Evolutionary conservation across 495 filamentous ascomycete species (phyloP), one percentile per base, ranked within the genome.

Genomic region (Aspergillus leporis): DNA sequence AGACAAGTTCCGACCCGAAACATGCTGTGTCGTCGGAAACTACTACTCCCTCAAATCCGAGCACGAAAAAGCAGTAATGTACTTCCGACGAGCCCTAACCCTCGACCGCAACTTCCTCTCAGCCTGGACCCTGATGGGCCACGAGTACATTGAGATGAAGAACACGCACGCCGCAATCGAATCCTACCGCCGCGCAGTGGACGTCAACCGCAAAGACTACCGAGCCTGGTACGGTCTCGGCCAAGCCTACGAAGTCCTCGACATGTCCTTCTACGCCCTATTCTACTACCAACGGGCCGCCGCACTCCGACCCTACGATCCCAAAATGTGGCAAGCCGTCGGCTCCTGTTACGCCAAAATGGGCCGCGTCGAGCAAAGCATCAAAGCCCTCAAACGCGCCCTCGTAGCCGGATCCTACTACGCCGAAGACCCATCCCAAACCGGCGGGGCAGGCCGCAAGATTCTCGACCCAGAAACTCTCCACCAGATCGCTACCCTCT

Each of bases 101-200:
- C 81, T 99, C 1, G 95, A 99, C 69, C 89, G 93, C 10, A 88
- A 84, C 43, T 99, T 93, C 63, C 79, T 96, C 31, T 93, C 90
- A 5, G 95, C 95, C 14, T 99, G 95, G 95, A 99, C 93, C 1
- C 80, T 99, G 0, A 99, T 99, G 95, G 95, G 95, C 9, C 95
- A 98, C 70, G 95, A 99, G 69, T 99, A 97, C 70, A 91, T 98
- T 34, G 95, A 99, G 70, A 88, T 99, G 77, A 99, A 98, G 66
- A 99, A 99, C 66, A 99, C 95, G 0, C 95, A 99, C 66, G 93
- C 95, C 0, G 95, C 95, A 16, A 98, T 99, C 60, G 95, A 99
- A 70, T 92, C 89, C 10, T 99, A 99, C 66, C 88, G 95, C 5
- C 88, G 95, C 16, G 95, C 95, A 1, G 95, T 99, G 5, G 95